Evolutionary conservation across 2,329 filamentous ascomycete genomes (phyloP).

Genomic region (Monilinia polystroma): DNA sequence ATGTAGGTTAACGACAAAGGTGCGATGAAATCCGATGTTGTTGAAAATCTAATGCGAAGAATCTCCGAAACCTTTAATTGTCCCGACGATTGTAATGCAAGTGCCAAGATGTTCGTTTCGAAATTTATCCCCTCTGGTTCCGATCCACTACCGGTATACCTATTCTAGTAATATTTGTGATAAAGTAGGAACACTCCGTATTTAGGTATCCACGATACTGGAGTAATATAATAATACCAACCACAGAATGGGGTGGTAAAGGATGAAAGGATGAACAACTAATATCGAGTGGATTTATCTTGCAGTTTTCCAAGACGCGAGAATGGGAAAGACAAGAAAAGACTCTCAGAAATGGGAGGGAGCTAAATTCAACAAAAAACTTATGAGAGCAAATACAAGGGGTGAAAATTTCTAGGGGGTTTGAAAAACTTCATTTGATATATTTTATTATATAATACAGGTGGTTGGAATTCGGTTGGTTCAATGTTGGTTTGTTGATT

Average conservation of each 20-base stretch:
- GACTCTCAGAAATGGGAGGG: neutral
- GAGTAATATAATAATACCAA: constrained; percentile 11
- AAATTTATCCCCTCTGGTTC: neutral
- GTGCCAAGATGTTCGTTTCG: neutral
- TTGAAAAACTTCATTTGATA: neutral
- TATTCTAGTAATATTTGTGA: constrained; percentile 4
- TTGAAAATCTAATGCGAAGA: neutral
- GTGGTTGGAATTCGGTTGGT: too few species aligned
- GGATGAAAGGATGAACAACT: neutral
- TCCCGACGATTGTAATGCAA: neutral
- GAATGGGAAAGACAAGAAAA: neutral
- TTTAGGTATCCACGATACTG: neutral
- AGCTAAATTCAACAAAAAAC: neutral
- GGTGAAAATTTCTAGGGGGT: neutral
- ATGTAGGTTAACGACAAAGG: neutral
- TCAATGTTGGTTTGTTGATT: too few species aligned
- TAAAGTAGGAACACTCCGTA: neutral
- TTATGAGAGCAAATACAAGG: neutral
- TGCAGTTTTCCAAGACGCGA: constrained; percentile 10
- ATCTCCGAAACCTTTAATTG: neutral
- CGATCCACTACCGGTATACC: constrained; percentile 15
- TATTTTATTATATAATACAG: neutral
- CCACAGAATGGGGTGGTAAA: neutral
- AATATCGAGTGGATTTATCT: neutral
- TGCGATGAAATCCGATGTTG: neutral